phyloP scores from a whole-genome alignment of 805 yeast species.

The Ogataea kodamae region DNA sequence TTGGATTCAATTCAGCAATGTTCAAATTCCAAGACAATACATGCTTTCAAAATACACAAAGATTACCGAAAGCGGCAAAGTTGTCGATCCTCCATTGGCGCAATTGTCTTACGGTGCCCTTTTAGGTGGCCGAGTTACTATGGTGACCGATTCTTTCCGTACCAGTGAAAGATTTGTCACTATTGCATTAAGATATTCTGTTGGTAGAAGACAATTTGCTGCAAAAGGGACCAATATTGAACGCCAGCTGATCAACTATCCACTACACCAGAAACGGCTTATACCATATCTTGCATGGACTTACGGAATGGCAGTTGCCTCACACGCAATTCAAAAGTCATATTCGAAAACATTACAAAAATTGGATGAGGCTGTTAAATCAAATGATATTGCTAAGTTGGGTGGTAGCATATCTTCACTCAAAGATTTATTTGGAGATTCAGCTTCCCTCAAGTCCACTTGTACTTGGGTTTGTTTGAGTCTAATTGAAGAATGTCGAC shows the following conservation, averaged over 20 bases:
- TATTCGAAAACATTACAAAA: slow-evolving; percentile 47
- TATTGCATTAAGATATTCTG: slow-evolving; percentile 84
- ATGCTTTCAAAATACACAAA: slow-evolving; percentile 79
- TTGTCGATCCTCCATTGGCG: slow-evolving; percentile 76
- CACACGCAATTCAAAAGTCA: slow-evolving; percentile 54
- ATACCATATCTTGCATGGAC: slow-evolving; percentile 80
- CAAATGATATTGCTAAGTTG: slow-evolving; percentile 44
- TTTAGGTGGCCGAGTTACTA: slow-evolving; percentile 82
- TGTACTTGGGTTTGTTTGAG: slow-evolving; percentile 82
- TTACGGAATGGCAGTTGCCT: slow-evolving; percentile 71
- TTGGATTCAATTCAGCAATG: slow-evolving; percentile 89
- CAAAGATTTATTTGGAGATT: slow-evolving; percentile 76
- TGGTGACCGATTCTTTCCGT: slow-evolving; percentile 84
- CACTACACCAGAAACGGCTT: slow-evolving; percentile 84
- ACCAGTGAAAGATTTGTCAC: slow-evolving; percentile 76
- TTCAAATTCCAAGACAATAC: slow-evolving; percentile 76
- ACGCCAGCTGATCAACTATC: slow-evolving; percentile 77
- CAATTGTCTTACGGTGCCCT: slow-evolving; percentile 87
- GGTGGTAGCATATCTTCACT: slow-evolving; percentile 51
- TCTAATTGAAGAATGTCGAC: slow-evolving; percentile 85
- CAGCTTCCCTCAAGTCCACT: slow-evolving; percentile 86
- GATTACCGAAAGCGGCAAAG: slow-evolving; percentile 65
- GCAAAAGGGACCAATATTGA: slow-evolving; percentile 45
- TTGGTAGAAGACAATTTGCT: slow-evolving; percentile 81
- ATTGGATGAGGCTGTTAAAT: slow-evolving; percentile 52